Conservation (phyloP, 495 filamentous ascomycete genomes). For the Xylaria cubensis region DNA sequence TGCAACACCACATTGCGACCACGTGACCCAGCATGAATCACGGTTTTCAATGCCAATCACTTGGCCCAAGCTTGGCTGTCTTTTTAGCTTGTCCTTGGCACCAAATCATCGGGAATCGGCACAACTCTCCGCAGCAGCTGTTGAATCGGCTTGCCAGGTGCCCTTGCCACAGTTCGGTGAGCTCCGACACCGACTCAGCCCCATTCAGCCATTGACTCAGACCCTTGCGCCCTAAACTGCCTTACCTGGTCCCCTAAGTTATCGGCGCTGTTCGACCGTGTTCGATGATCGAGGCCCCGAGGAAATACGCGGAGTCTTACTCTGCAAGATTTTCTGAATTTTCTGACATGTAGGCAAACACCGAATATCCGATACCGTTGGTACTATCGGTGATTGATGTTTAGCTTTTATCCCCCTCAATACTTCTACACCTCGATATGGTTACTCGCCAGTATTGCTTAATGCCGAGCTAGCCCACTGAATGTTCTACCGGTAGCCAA, state of each 20-base stretch:
- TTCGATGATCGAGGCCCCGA: slow-evolving; percentile 14
- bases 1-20: background rate
- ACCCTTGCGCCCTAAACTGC: background rate
- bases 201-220: slow-evolving; percentile 5
- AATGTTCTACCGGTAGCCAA: background rate
- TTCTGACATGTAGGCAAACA: background rate
- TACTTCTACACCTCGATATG: background rate
- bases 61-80: slow-evolving; percentile 18
- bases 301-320: background rate
- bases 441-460: slow-evolving; percentile 5
- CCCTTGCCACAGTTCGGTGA: background rate
- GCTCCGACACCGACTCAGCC: slow-evolving; percentile 1
- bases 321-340: background rate
- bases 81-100: background rate
- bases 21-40: slow-evolving; percentile 9
- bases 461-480: background rate
- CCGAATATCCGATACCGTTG: background rate
- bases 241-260: slow-evolving; percentile 3
- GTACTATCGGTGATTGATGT: background rate
- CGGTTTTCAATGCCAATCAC: background rate
- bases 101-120: slow-evolving; percentile 18
- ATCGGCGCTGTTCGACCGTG: slow-evolving; percentile 16
- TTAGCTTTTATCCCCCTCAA: background rate
- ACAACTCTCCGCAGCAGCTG: background rate
- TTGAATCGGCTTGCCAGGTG: background rate